Conservation (phyloP, 768 basidiomycete species). For the Plicaturopsis crispa region DNA sequence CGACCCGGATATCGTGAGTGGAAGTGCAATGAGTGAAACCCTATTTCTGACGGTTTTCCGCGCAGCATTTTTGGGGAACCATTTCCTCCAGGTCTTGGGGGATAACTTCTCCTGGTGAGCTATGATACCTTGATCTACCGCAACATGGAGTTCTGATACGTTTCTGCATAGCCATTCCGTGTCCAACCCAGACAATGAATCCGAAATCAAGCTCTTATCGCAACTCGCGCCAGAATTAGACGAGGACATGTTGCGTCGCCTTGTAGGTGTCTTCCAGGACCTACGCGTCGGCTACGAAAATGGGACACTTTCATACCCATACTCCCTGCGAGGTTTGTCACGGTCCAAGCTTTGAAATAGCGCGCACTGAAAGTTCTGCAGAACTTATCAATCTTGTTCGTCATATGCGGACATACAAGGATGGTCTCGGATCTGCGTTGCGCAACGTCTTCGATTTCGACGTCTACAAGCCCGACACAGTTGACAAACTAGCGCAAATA, state of each 20-base stretch:
- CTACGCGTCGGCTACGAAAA: conserved; percentile 49
- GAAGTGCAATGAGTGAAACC: background rate
- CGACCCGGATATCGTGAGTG: conserved; percentile 60
- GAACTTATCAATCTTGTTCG: conserved; percentile 61
- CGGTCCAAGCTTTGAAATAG: background rate
- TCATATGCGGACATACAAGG: conserved; percentile 53
- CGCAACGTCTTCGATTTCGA: conserved; percentile 69
- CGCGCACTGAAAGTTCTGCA: conserved; percentile 16
- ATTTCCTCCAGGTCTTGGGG: conserved; percentile 65
- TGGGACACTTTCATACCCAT: conserved; percentile 56
- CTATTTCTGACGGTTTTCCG: conserved; percentile 1
- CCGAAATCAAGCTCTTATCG: conserved; percentile 50
- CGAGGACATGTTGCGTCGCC: conserved; percentile 42
- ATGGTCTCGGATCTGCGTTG: conserved; percentile 48
- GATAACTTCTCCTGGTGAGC: conserved; percentile 50
- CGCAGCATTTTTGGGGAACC: conserved; percentile 63
- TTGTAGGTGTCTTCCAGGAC: conserved; percentile 62
- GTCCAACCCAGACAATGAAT: conserved; percentile 58
- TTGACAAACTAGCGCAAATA: conserved; percentile 51
- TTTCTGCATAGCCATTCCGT: conserved; percentile 39
- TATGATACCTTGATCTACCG: background rate
- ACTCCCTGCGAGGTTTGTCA: conserved; percentile 53
- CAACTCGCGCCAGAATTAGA: conserved; percentile 57
- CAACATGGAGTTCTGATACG: background rate
- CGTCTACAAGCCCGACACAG: conserved; percentile 57